Conservation (phyloP, 768 basidiomycete species). For the Suillus placidus region DNA sequence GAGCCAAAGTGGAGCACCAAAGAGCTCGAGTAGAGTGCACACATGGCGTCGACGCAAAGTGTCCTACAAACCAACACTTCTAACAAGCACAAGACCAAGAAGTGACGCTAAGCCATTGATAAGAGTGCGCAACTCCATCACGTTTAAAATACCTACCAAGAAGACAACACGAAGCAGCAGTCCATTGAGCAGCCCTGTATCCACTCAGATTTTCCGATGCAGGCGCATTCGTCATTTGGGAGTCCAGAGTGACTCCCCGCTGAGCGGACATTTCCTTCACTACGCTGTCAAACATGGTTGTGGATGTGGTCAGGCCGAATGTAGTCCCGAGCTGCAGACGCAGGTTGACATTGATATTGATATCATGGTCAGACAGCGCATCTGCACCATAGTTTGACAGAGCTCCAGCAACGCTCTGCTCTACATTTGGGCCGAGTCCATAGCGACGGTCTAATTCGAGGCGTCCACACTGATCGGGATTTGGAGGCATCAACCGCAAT, state of each 20-base stretch:
- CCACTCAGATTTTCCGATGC: slow-evolving; percentile 42
- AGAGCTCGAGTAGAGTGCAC: no score
- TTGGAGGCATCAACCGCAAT: slow-evolving; percentile 10
- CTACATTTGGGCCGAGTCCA: slow-evolving; percentile 59
- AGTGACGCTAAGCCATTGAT: slow-evolving; percentile 15
- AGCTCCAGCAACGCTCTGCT: no score
- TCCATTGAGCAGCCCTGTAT: slow-evolving; percentile 66
- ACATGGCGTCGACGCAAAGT: slow-evolving; percentile 7
- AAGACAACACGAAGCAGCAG: slow-evolving; percentile 55
- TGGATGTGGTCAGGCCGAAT: slow-evolving; percentile 60
- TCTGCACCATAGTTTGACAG: no score
- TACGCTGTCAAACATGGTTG: slow-evolving; percentile 67
- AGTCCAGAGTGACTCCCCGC: slow-evolving; percentile 30
- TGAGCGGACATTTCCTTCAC: slow-evolving; percentile 34
- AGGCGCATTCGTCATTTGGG: slow-evolving; percentile 28
- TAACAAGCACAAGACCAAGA: slow-evolving; percentile 33
- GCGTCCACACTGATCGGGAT: neutral
- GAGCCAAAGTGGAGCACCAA: no score
- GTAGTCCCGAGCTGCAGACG: no score
- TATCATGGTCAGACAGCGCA: no score
- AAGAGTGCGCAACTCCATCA: neutral
- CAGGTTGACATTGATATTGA: no score
- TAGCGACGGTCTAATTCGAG: no score
- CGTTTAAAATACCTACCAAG: slow-evolving; percentile 41
- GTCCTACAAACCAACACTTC: slow-evolving; percentile 40